Evolutionary conservation across 2,329 filamentous ascomycete genomes (phyloP), one percentile per base, ranked within the genome.

Genomic region (Apiospora rasikravindrae): DNA sequence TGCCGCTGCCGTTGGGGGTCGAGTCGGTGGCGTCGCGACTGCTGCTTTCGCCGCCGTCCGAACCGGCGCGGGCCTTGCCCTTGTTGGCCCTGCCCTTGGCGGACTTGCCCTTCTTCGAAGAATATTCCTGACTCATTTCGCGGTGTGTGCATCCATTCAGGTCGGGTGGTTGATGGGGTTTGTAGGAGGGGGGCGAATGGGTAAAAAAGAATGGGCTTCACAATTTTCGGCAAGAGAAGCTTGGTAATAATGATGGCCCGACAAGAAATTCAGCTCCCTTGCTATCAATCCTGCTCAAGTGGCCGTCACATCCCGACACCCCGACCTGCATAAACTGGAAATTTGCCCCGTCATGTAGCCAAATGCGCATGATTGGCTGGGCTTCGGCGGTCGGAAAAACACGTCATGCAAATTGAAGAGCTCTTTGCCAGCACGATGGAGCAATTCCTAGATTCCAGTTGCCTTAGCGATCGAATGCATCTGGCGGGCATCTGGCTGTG

Each of bases 101-200:
- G 70, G 66, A 47, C 67, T 69, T 69, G 67, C 67, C 67, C 47
- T 69, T 26, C 4, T 22, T 68, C 76, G 82, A 84, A 76, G 85
- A 86, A 76, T 90, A 88, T 77, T 90, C 86, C 82, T 90, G 88
- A 83, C 88, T 91, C 89, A 91, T 91, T 74, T 77, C 85, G 73
- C 74, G 69, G 74, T 75, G 76, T 75, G 78, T 75, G 76, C 78
- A 69, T 71, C 78, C 83, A 84, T 85, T 11, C 44, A 47, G 45
- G 26, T 6, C 66, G 14, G 42, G 42, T 26, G 13, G 66, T 44
- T 10, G 40, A 47, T 45, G n/a, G 24, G 6, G 24, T 42, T 26
- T 26, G 66, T 45, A 47, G 26, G 29, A 19, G n/a, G 24, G n/a
- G 37, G 66, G 66, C 33, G 57, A 14, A 64, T 13, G 19, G 22